Conservation (phyloP, 768 basidiomycete species). For the Podaxis sp. region DNA sequence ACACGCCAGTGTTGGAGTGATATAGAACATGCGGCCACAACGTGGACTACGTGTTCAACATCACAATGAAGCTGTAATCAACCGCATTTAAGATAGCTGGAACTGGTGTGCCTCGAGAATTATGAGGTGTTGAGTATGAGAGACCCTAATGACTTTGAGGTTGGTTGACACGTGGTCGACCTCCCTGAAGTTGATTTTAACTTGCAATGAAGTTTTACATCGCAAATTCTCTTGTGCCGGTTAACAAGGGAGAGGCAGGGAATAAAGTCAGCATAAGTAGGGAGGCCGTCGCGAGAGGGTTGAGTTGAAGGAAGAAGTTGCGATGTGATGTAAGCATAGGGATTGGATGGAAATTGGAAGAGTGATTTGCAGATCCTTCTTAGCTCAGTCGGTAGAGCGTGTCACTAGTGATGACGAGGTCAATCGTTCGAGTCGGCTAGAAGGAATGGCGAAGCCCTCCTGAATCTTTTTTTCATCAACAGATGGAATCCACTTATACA, state of each 20-base stretch:
- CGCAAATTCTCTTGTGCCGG: too few species aligned
- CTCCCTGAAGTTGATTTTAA: neutral
- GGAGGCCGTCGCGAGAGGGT: too few species aligned
- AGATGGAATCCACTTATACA: too few species aligned
- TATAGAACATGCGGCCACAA: neutral
- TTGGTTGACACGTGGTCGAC: neutral
- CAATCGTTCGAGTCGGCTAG: conserved; percentile 62
- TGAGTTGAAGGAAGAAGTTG: too few species aligned
- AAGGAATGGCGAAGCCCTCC: conserved; percentile 15
- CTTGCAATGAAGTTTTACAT: neutral
- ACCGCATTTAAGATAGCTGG: neutral
- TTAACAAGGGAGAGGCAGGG: too few species aligned
- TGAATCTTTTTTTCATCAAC: too few species aligned
- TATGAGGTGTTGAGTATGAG: neutral
- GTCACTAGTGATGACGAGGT: conserved; percentile 71
- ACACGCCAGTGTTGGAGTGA: neutral
- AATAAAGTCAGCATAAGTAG: too few species aligned
- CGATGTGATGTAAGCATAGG: too few species aligned
- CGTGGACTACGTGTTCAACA: neutral
- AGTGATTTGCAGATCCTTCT: conserved; percentile 16
- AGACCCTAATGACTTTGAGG: neutral
- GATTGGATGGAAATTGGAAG: too few species aligned
- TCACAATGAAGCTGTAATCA: neutral
- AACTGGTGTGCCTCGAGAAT: neutral
- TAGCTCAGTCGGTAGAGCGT: conserved; percentile 44